Evolutionary conservation across 305 asterid species (phyloP), one percentile per base, ranked within the genome.

Genomic region (Solanum aculeatissimum): DNA sequence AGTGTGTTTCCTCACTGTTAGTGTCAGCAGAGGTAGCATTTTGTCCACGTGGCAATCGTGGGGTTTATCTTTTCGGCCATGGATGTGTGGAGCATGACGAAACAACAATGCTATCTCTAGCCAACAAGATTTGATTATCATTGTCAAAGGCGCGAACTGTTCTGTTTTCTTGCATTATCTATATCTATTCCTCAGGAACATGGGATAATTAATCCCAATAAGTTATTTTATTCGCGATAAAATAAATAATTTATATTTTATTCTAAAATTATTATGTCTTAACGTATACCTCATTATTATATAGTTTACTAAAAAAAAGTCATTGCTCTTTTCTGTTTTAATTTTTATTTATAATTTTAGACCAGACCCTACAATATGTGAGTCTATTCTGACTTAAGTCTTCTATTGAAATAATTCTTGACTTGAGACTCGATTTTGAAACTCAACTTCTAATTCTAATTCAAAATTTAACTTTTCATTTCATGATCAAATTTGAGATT

Each of bases 61-160:
- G 87, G 87, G 88, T 85, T 90, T 92, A 92, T 92, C 95, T 80
- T 84, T 43, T 49, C 71, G 70, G 51, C 10, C 53, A 21, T 51
- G 78, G 54, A 69, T 92, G 78, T 90, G 97, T 89, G 95, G 94
- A 93, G 88, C 25, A 23, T 38, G 90, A 85, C 68, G 71, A 87
- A 87, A 89, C 97, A 91, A 88, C 98, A 66, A 91, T 60, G 89
- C 93, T 47, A 7, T 47, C 54, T 74, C 9, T 47, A 25, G 9
- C 29, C 80, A 25, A 62, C 45, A 66, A 43, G n/a, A 55, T 60
- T 63, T 63, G 16, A 25, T 45, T 74, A 43, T 45, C 38, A 45
- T 23, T 23, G 19, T 16, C 1, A 0, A 15, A 72, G 47, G 60
- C 8, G 42, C 62, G 10, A 47, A 75, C 9, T 43, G 43, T 47